Percentiles rank a stretch among this genome's conserved stretches.
Evolutionary conservation across 257 asterid species (phyloP).

Genomic region (Linderniella brevidens): DNA sequence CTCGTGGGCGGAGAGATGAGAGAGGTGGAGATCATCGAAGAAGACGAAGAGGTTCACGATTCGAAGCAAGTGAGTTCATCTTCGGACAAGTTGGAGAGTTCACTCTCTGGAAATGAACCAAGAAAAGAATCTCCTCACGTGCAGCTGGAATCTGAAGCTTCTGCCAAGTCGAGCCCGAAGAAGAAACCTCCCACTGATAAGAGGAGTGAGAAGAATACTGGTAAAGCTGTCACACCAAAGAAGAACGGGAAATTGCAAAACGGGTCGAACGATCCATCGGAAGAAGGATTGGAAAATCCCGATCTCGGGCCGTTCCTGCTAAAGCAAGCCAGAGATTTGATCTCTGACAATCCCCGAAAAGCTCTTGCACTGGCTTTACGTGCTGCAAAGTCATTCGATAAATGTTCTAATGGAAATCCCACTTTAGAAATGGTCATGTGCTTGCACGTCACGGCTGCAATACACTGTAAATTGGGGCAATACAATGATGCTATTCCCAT

Average conservation of each 20-base stretch:
- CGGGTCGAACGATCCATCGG: conserved; percentile 24
- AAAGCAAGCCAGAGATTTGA: conserved; percentile 67
- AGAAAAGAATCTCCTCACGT: conserved; percentile 25
- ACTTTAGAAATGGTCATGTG: conserved; percentile 68
- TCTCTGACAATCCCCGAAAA: conserved; percentile 40
- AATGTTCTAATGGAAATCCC: conserved; percentile 20
- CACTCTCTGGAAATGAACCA: conserved; percentile 22
- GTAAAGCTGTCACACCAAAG: conserved; percentile 19
- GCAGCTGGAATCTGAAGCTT: conserved; percentile 28
- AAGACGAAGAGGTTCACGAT: conserved; percentile 52
- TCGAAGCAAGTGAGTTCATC: conserved; percentile 27
- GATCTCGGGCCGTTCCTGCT: conserved; percentile 69
- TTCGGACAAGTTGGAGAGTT: conserved; percentile 17
- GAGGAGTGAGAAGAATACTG: conserved; percentile 20
- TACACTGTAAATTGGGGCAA: conserved; percentile 50
- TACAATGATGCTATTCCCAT: conserved; percentile 51
- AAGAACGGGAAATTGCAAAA: conserved; percentile 29
- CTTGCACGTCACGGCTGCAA: conserved; percentile 57
- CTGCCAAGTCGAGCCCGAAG: conserved; percentile 39
- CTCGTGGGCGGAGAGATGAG: conserved; percentile 83
- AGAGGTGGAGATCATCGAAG: conserved; percentile 68
- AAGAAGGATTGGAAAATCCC: conserved; percentile 47
- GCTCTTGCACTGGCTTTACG: conserved; percentile 67
- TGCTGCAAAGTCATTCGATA: conserved; percentile 52
- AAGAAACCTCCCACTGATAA: conserved; percentile 29